Evolutionary conservation across 2,329 filamentous ascomycete genomes (phyloP), one percentile per base, ranked within the genome.

Genomic region (Fusarium tjaetaba): DNA sequence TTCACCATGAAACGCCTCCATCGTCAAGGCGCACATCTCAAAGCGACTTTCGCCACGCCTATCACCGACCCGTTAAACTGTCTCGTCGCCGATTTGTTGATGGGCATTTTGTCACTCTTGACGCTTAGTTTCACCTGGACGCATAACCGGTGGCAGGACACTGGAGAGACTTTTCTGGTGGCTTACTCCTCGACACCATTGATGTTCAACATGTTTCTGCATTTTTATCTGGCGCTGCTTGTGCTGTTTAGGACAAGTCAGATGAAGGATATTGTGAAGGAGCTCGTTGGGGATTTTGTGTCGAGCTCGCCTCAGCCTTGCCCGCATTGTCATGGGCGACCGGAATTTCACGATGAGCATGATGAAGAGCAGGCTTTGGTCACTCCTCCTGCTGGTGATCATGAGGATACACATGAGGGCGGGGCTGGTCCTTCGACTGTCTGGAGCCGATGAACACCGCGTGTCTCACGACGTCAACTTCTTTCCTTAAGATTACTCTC

Each of bases 181-280:
- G 28, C 59, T 1, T 65, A 65, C 0, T 63, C 63, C 0, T 65
- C 63, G 5, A 65, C 63, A 0, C 18, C 63, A 1, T 1, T 65
- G 22, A 65, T 65, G 7, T 42, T 64, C 2, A 65, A 65, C 1
- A 64, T 65, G 63, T 65, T 64, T n/a, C 48, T 65, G 0, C 63
- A 65, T 28, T 24, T 56, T 48, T 64, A 64, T 7, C 9, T 65
- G 3, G 41, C 8, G 16, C 20, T 64, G 13, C 34, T 65, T 56
- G 63, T 65, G 22, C 2, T 65, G 10, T 22, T 65, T 22, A 26
- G 46, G 46, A 52, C 62, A 0, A 13, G 22, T 7, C 30, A 32
- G 4, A 36, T 62, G 39, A 46, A 65, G 22, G n/a, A 46, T 41
- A 52, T 46, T 6, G 15, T 65, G 2, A 41, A 24, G 14, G 20